A percentile compares a stretch with the other conserved stretches of the same genome.
phyloP scores from a whole-genome alignment of 2,329 filamentous ascomycete genomes.

The Fusarium sp. region DNA sequence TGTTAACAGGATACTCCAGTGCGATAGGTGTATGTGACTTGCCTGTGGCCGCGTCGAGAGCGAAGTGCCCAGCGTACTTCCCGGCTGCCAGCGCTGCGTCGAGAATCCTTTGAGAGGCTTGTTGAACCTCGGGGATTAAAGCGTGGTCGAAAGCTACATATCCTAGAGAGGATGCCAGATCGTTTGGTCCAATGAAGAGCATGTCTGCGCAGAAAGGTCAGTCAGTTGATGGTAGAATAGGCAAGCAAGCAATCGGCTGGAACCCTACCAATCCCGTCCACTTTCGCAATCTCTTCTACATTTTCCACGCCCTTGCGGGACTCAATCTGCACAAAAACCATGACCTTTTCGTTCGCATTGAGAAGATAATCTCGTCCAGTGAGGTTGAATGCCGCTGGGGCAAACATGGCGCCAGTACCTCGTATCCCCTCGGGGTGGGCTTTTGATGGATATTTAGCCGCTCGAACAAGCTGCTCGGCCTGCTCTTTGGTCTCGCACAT shows the following conservation, averaged over 20 bases:
- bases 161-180: conserved; percentile 16
- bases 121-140: neutral
- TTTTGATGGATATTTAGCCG: neutral
- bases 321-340: neutral
- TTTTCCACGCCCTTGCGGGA: neutral
- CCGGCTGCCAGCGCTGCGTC: neutral
- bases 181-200: conserved; percentile 23
- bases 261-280: neutral
- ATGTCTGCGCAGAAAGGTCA: conserved; percentile 1
- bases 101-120: neutral
- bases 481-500: conserved; percentile 9
- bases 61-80: conserved; percentile 5
- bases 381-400: neutral
- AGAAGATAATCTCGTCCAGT: neutral
- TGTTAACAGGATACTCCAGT: neutral
- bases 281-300: neutral
- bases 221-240: neutral
- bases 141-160: neutral
- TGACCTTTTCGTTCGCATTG: neutral
- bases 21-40: neutral
- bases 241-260: neutral
- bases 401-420: conserved; percentile 1
- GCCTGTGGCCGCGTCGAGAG: neutral
- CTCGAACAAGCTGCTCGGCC: neutral
- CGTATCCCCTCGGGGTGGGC: neutral